These are phyloP conservation scores for Silene conica DNA, from an alignment of 148 eudicot genomes.

Conservation along the genomic window DNA sequence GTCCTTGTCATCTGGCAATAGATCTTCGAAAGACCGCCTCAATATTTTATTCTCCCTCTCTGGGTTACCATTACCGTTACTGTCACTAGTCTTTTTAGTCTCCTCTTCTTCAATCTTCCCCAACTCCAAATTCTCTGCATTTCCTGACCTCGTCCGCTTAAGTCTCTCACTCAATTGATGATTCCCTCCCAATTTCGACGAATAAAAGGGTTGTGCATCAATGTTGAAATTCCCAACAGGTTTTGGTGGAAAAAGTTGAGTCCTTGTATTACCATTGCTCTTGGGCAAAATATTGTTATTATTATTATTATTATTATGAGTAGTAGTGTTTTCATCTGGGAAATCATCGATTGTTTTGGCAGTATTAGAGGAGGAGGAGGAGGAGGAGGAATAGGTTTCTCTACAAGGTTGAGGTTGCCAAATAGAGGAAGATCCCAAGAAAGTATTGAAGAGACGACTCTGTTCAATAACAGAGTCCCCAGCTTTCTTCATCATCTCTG, in stretches of 20 bases:
- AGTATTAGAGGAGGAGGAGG: too few relatives aligned
- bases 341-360: constrained; percentile 16
- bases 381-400: constrained; percentile 31
- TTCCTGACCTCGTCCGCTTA: constrained; percentile 82
- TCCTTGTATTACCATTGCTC: constrained; percentile 8
- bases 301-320: too few relatives aligned
- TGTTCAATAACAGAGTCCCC: constrained; percentile 65
- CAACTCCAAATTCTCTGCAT: constrained; percentile 23
- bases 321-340: too few relatives aligned
- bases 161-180: constrained; percentile 49
- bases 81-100: constrained; percentile 5
- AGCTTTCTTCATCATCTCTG: constrained; percentile 69
- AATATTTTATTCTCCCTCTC: constrained; percentile 67
- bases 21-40: constrained; percentile 50
- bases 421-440: constrained; percentile 75
- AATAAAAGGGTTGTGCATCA: constrained; percentile 73
- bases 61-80: constrained; percentile 2
- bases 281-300: too few relatives aligned
- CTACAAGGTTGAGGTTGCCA: constrained; percentile 99
- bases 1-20: constrained; percentile 79
- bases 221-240: constrained; percentile 34
- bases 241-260: constrained; percentile 24
- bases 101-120: constrained; percentile 22
- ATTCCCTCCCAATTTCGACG: constrained; percentile 23
- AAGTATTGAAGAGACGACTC: constrained; percentile 66